Conservation (phyloP, 306 rosid genomes). For the Arachis stenosperma region DNA sequence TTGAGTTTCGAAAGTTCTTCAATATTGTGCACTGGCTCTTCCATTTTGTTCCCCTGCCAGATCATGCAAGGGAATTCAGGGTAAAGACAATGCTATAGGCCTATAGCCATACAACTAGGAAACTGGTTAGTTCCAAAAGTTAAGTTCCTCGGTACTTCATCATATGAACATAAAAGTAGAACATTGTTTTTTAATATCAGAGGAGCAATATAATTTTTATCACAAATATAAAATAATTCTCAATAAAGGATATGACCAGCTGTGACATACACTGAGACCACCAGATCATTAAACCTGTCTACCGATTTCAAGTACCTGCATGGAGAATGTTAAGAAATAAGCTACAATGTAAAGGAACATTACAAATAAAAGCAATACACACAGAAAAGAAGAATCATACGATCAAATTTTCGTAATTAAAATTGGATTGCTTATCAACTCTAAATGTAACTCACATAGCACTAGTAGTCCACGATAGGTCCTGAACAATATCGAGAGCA, state of each 20-base stretch:
- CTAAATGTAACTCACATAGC: slow-evolving; percentile 68
- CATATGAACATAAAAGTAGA: neutral
- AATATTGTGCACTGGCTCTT: neutral
- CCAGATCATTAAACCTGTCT: slow-evolving; percentile 88
- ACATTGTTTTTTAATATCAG: too few species aligned
- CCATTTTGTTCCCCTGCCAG: neutral
- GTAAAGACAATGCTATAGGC: neutral
- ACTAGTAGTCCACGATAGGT: slow-evolving; percentile 99
- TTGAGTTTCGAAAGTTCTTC: slow-evolving; percentile 26
- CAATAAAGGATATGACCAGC: slow-evolving; percentile 95
- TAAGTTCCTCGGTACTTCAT: slow-evolving; percentile 7
- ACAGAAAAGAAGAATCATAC: neutral
- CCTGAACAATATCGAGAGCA: slow-evolving; percentile 96
- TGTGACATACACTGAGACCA: slow-evolving; percentile 95
- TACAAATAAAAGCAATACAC: too few species aligned
- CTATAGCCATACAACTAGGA: slow-evolving; percentile 1
- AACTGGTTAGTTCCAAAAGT: slow-evolving; percentile 16
- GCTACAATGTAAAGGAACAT: neutral
- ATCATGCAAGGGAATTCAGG: slow-evolving; percentile 16
- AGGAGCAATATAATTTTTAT: slow-evolving; percentile 3
- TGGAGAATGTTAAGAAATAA: slow-evolving; percentile 34
- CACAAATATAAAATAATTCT: slow-evolving; percentile 13
- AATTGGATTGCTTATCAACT: neutral
- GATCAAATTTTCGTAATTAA: neutral
- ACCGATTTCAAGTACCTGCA: slow-evolving; percentile 94